These are phyloP conservation scores for Aspergillus sp. DNA, from an alignment of 2,329 filamentous ascomycete genomes.

Conservation along the genomic window DNA sequence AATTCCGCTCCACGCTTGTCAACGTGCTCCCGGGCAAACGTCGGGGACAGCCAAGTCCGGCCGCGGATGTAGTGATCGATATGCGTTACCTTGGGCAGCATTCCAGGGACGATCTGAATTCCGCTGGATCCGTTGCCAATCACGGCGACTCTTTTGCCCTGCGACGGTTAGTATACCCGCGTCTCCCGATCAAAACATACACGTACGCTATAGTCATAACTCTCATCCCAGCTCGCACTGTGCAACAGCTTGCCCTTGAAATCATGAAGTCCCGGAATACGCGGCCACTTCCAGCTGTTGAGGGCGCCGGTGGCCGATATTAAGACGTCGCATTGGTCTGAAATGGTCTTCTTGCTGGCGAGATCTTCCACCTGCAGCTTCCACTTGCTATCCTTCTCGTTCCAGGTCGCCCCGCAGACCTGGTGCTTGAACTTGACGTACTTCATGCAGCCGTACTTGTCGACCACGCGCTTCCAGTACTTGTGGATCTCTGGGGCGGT, in stretches of 20 bases:
- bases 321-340: conserved; percentile 33
- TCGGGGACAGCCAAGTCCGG: conserved; percentile 31
- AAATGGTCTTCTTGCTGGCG: conserved; percentile 16
- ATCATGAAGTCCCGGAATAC: conserved; percentile 45
- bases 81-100: conserved; percentile 39
- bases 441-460: conserved; percentile 46
- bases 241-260: conserved; percentile 50
- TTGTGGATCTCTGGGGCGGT: conserved; percentile 49
- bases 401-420: conserved; percentile 46
- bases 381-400: conserved; percentile 34
- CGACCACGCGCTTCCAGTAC: conserved; percentile 48
- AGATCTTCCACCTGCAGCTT: conserved; percentile 26
- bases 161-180: background rate
- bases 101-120: conserved; percentile 41
- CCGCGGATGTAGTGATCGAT: conserved; percentile 37
- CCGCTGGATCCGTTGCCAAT: conserved; percentile 42
- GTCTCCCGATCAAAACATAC: too few relatives aligned
- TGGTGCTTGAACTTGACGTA: conserved; percentile 49
- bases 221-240: conserved; percentile 44
- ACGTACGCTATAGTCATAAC: conserved; percentile 32
- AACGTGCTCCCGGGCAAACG: conserved; percentile 28
- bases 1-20: conserved; percentile 24
- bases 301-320: conserved; percentile 41
- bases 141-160: conserved; percentile 36
- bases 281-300: conserved; percentile 47